phyloP scores from a whole-genome alignment of 768 basidiomycete genomes.

The Amanita brunnescens region DNA sequence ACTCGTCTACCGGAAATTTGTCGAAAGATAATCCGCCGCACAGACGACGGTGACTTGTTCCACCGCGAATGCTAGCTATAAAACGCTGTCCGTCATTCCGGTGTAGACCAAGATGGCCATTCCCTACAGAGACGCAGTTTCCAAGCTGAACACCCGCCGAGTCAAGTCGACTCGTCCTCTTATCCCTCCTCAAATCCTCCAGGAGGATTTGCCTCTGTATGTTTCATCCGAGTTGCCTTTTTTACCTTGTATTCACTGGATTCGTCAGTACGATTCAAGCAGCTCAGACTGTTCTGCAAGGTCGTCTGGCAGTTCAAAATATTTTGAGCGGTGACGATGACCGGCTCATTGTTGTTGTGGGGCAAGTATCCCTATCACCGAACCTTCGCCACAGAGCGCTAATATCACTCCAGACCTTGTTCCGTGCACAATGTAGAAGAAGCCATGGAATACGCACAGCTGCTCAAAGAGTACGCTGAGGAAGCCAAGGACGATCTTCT shows the following conservation, averaged over 20 bases:
- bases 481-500: constrained; percentile 87
- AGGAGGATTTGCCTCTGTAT: no score
- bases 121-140: constrained; percentile 70
- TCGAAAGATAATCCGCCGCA: no score
- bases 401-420: no score
- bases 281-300: no score
- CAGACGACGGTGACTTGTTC: no score
- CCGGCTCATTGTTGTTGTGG: constrained; percentile 84
- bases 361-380: constrained; percentile 36
- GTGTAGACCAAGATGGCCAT: no score
- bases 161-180: constrained; percentile 77
- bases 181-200: no score
- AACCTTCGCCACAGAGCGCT: background rate
- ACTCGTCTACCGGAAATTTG: background rate
- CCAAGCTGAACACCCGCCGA: constrained; percentile 77
- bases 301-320: constrained; percentile 70
- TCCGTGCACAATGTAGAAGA: no score
- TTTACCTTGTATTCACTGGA: constrained; percentile 47
- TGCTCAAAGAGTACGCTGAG: no score
- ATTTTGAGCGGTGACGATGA: no score
- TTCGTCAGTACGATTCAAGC: constrained; percentile 82
- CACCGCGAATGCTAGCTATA: background rate
- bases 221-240: no score
- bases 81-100: constrained; percentile 8
- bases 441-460: no score